These are phyloP conservation scores for Cladosporium austrohemisphaericum DNA, from an alignment of 2,329 filamentous ascomycete genomes.

Conservation along the genomic window DNA sequence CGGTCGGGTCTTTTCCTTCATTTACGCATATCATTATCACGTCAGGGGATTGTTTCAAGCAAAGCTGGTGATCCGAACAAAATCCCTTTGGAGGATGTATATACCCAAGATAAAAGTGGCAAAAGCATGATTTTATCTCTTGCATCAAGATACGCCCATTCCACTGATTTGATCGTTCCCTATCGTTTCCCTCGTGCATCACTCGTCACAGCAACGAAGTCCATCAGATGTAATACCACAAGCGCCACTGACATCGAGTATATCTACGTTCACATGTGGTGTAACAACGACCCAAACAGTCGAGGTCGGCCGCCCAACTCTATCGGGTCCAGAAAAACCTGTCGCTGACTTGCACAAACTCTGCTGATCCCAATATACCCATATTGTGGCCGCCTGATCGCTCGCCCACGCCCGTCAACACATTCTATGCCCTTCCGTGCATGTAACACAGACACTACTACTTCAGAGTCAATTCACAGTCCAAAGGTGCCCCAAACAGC, in stretches of 20 bases:
- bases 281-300: neutral
- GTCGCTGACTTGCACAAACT: conserved; percentile 1
- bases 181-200: neutral
- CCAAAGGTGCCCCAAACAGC: no score
- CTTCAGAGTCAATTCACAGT: no score
- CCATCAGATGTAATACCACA: neutral
- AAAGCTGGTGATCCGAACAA: no score
- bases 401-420: neutral
- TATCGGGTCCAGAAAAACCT: neutral
- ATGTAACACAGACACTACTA: conserved; percentile 6
- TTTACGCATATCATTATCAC: neutral
- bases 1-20: neutral
- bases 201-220: neutral
- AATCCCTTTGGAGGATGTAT: no score
- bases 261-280: neutral
- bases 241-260: neutral
- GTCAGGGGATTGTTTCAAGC: neutral
- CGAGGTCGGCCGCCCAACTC: neutral
- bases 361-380: conserved; percentile 8
- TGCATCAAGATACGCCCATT: no score
- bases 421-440: conserved; percentile 9
- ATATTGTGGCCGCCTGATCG: conserved; percentile 10
- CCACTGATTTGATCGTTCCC: neutral
- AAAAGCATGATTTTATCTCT: no score
- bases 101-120: no score